Conservation (phyloP, 495 filamentous ascomycete species). For the Xylaria venustula region DNA sequence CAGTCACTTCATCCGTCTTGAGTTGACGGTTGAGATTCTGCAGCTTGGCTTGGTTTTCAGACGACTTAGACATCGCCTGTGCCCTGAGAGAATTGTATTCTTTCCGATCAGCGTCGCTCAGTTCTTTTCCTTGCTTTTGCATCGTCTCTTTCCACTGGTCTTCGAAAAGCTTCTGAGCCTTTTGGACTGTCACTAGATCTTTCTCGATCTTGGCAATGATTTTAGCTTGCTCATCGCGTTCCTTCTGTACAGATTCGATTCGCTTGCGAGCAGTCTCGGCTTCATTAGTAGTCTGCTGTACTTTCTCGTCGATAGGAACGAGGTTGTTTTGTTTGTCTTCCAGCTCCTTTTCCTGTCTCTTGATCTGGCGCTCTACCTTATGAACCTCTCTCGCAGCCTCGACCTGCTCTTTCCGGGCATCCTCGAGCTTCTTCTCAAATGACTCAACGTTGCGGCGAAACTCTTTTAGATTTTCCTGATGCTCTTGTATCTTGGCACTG, state of each 20-base stretch:
- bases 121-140: slow-evolving; percentile 79
- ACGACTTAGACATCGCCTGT: slow-evolving; percentile 82
- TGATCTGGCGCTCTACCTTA: slow-evolving; percentile 80
- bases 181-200: slow-evolving; percentile 78
- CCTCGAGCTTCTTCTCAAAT: slow-evolving; percentile 77
- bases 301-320: slow-evolving; percentile 89
- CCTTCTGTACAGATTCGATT: slow-evolving; percentile 69
- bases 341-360: slow-evolving; percentile 81
- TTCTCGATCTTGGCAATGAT: slow-evolving; percentile 71
- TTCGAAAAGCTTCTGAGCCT: slow-evolving; percentile 87
- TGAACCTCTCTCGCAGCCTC: slow-evolving; percentile 74
- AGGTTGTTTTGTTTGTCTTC: slow-evolving; percentile 82
- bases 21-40: slow-evolving; percentile 80
- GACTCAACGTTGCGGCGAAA: slow-evolving; percentile 83
- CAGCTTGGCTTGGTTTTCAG: slow-evolving; percentile 76
- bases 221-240: slow-evolving; percentile 65
- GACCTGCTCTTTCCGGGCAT: slow-evolving; percentile 82
- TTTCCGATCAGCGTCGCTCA: slow-evolving; percentile 82
- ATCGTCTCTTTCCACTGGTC: slow-evolving; percentile 77
- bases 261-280: slow-evolving; percentile 63
- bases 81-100: slow-evolving; percentile 84
- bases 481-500: slow-evolving; percentile 83
- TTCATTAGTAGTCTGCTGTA: slow-evolving; percentile 73
- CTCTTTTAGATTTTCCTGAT: slow-evolving; percentile 96
- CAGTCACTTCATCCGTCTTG: slow-evolving; percentile 85